Evolutionary conservation across 1,284 basidiomycete genomes (phyloP).

Genomic region (Pyrrhoderma lamaoense): DNA sequence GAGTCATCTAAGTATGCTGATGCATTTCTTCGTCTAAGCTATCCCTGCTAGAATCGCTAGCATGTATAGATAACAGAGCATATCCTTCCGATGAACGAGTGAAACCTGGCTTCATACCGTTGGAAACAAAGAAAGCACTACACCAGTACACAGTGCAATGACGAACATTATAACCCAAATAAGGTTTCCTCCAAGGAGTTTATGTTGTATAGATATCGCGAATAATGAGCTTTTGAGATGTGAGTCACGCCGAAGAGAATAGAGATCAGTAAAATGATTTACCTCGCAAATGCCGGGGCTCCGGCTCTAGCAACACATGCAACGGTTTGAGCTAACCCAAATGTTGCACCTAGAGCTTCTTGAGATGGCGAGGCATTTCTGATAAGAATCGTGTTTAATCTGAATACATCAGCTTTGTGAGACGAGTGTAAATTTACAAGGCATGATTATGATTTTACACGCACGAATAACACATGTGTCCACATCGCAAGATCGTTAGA

Average conservation of each 20-base stretch:
- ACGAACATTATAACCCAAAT: slow-evolving; percentile 14
- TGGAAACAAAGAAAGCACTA: slow-evolving; percentile 13
- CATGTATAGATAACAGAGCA: too few species aligned
- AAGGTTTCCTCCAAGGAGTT: slow-evolving; percentile 12
- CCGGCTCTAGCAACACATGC: slow-evolving; percentile 17
- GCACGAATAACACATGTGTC: slow-evolving; percentile 31
- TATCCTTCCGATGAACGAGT: too few species aligned
- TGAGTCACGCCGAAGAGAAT: not conserved
- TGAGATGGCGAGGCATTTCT: slow-evolving; percentile 18
- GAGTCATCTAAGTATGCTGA: too few species aligned
- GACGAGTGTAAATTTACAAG: too few species aligned
- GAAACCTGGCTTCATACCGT: not conserved
- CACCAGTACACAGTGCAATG: slow-evolving; percentile 13
- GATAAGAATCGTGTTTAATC: slow-evolving; percentile 17
- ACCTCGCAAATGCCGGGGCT: slow-evolving; percentile 20
- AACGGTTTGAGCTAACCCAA: slow-evolving; percentile 20
- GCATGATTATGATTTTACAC: not conserved
- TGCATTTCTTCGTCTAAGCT: too few species aligned
- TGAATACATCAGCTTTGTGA: too few species aligned
- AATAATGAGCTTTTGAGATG: slow-evolving; percentile 9
- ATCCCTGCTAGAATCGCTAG: too few species aligned
- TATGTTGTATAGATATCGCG: slow-evolving; percentile 12
- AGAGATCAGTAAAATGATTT: not conserved
- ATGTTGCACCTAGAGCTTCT: slow-evolving; percentile 19
- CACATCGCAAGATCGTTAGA: slow-evolving; percentile 27